Evolutionary conservation across 805 yeast species (phyloP).

Genomic region (Saccharomycopsis fodiens): DNA sequence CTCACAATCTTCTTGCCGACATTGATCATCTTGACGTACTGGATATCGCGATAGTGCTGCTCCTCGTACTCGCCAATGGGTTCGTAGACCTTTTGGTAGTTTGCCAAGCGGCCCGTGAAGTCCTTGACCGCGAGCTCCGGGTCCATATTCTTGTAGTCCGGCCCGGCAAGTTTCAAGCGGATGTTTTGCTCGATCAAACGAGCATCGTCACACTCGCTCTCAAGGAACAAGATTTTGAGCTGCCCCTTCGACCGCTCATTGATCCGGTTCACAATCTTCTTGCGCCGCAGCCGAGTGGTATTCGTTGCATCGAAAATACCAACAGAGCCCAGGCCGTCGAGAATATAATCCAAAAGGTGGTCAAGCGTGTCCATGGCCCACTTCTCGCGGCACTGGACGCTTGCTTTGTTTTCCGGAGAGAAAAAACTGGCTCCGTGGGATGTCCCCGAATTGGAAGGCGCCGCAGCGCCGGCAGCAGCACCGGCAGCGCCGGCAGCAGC

Average conservation of each 20-base stretch:
- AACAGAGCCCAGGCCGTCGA: slow-evolving; percentile 79
- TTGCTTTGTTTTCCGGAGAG: slow-evolving; percentile 64
- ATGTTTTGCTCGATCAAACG: slow-evolving; percentile 76
- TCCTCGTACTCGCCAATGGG: slow-evolving; percentile 80
- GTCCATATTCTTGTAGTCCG: slow-evolving; percentile 85
- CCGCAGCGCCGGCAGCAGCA: no score
- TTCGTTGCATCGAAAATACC: slow-evolving; percentile 89
- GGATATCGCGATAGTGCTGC: slow-evolving; percentile 34
- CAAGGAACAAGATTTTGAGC: slow-evolving; percentile 75
- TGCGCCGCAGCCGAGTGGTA: slow-evolving; percentile 59
- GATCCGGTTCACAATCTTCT: slow-evolving; percentile 32
- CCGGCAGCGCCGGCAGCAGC: no score
- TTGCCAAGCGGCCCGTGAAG: slow-evolving; percentile 69
- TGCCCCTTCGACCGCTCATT: slow-evolving; percentile 37
- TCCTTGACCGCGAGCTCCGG: slow-evolving; percentile 66
- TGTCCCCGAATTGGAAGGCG: slow-evolving; percentile 14
- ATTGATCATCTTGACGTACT: slow-evolving; percentile 91
- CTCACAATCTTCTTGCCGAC: slow-evolving; percentile 93
- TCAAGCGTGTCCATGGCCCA: slow-evolving; percentile 97
- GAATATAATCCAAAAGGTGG: slow-evolving; percentile 69
- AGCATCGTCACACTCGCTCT: slow-evolving; percentile 79
- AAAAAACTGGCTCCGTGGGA: slow-evolving; percentile 79
- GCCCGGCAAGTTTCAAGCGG: slow-evolving; percentile 80
- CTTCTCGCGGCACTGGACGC: slow-evolving; percentile 66
- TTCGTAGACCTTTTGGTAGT: slow-evolving; percentile 86